phyloP scores from a whole-genome alignment of 176 grass and related monocot species.

The Alopecurus myosuroides region DNA sequence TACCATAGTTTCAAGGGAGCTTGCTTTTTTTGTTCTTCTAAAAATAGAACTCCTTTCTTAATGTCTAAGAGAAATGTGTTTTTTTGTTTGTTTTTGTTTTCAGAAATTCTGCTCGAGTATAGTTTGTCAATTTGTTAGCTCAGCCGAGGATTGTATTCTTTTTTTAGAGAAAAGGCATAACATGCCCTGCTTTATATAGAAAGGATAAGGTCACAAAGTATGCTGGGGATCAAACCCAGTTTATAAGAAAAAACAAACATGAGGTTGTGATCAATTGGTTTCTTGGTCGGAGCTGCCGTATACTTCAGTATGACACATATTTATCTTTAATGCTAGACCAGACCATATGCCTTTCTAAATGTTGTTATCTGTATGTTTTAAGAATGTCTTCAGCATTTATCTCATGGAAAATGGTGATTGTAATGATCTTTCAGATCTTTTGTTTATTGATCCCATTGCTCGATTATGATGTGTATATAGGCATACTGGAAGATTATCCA shows the following conservation, averaged over 20 bases:
- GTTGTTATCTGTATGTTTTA: neutral
- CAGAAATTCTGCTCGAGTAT: neutral
- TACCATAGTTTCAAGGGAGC: neutral
- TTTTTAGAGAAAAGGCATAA: too few relatives aligned
- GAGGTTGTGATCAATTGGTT: neutral
- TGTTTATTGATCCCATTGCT: neutral
- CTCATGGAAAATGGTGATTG: neutral
- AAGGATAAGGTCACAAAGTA: too few relatives aligned
- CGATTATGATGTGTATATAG: slow-evolving; percentile 23
- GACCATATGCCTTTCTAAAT: neutral
- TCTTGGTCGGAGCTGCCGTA: neutral
- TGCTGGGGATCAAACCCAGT: too few relatives aligned
- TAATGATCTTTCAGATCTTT: neutral
- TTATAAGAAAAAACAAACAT: neutral
- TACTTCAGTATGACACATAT: neutral
- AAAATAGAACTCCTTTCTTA: neutral
- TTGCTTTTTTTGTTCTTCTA: neutral
- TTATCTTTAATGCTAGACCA: neutral
- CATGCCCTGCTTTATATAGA: too few relatives aligned
- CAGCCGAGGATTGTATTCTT: too few relatives aligned
- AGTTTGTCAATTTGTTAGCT: neutral
- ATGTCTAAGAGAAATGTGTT: neutral
- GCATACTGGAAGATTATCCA: slow-evolving; percentile 59
- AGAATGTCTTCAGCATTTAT: neutral
- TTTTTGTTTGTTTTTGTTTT: neutral